Evolutionary conservation across 768 basidiomycete species (phyloP), one percentile per base, ranked within the genome.

Genomic region (Suillus spraguei): DNA sequence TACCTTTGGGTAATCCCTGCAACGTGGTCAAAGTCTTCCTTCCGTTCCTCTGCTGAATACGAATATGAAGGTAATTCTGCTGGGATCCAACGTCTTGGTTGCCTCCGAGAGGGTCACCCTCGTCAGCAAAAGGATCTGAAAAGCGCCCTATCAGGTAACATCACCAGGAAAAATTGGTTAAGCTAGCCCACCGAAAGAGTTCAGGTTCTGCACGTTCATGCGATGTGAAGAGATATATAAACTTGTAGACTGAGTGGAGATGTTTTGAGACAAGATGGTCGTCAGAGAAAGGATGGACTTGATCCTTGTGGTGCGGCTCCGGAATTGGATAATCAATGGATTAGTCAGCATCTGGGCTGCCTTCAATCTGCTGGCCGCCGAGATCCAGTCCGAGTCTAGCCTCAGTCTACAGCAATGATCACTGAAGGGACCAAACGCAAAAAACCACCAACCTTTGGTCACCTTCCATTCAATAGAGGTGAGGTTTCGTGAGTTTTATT

Each of bases 21-120:
- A 99, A 83, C 63, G 96, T 99, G 47, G 97, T 99, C 82, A 98
- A 79, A 65, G 95, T 97, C 85, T 99, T 99, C 73, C 97, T 87
- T 66, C 97, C 97, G 86, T 99, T 99, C 74, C 97, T 87, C 80
- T 99, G 97, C 79, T 99, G 97, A 72, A 99, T 92, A 82, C 97
- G 94, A 74, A 97, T 92, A 77, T 96, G 94, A 76, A 96, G 92
- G 77, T 94, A 90, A 76, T 93, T 87, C 72, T 87, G 79, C 76
- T 88, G 87, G 67, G 91, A 89, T 69, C 90, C 91, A 72, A 93
- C 90, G 82, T 92, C 88, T 71, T 88, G 79, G 72, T 76, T 84
- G 72, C 82, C 83, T 75, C 81, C 87, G 73, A 93, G 90, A 74
- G 89, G 88, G 79, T 94, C 92, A 72, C 88, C 91, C 79, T 93